A percentile compares a stretch with the other conserved stretches of the same genome.
Conservation (phyloP, 2,329 filamentous ascomycete species). For the Cladosporium sphaerospermum region DNA sequence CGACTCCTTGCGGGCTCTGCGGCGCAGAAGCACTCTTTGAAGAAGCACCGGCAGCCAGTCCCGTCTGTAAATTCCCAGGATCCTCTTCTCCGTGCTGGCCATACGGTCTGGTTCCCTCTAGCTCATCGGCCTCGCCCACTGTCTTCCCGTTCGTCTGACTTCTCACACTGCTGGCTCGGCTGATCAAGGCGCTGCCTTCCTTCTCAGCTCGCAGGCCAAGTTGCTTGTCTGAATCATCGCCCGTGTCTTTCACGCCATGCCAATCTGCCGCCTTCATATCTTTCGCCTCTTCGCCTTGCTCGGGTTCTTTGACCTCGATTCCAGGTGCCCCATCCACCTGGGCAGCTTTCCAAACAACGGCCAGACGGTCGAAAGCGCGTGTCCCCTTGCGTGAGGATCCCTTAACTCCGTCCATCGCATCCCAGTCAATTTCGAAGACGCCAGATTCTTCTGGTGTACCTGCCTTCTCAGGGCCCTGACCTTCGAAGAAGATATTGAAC, state of each 20-base stretch:
- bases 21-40: neutral
- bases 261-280: conserved; percentile 69
- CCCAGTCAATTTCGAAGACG: conserved; percentile 66
- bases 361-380: conserved; percentile 71
- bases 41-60: neutral
- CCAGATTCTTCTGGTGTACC: conserved; percentile 64
- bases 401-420: conserved; percentile 88
- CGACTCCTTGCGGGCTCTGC: neutral
- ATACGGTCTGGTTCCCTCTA: neutral
- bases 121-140: neutral
- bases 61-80: neutral
- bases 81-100: neutral
- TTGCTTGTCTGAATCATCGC: conserved; percentile 47
- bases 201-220: conserved; percentile 63
- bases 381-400: conserved; percentile 78
- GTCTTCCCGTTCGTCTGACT: conserved; percentile 1
- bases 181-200: conserved; percentile 60
- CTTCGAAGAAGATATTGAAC: conserved; percentile 95
- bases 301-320: conserved; percentile 54
- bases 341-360: conserved; percentile 70
- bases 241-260: conserved; percentile 51
- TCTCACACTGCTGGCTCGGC: conserved; percentile 62
- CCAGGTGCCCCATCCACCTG: conserved; percentile 18
- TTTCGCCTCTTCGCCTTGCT: conserved; percentile 59
- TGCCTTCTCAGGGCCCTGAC: conserved; percentile 61